Evolutionary conservation across 2,329 filamentous ascomycete species (phyloP).

Genomic region (Xylariaceae sp.): DNA sequence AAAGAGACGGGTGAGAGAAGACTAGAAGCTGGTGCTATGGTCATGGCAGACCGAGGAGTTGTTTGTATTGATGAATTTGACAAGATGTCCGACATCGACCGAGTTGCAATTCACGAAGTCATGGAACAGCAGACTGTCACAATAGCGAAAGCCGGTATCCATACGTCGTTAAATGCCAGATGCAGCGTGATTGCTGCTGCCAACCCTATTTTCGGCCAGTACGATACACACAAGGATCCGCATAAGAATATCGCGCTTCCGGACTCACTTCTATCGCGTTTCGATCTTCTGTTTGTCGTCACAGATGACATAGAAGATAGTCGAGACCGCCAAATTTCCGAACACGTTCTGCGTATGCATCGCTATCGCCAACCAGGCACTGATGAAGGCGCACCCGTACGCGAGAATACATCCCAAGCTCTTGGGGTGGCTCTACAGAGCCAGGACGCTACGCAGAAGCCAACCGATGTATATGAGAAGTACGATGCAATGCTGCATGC

Average conservation of each 20-base stretch:
- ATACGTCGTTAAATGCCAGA: slow-evolving; percentile 94
- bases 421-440: slow-evolving; percentile 87
- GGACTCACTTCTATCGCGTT: slow-evolving; percentile 95
- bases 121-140: slow-evolving; percentile 99
- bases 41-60: slow-evolving; percentile 93
- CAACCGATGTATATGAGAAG: slow-evolving; percentile 93
- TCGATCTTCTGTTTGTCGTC: slow-evolving; percentile 96
- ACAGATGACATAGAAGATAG: slow-evolving; percentile 98
- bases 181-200: slow-evolving; percentile 97
- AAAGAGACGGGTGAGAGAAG: slow-evolving; percentile 97
- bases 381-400: slow-evolving; percentile 92
- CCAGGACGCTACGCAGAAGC: slow-evolving; percentile 72
- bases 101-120: slow-evolving; percentile 99
- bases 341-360: slow-evolving; percentile 97
- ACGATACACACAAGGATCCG: slow-evolving; percentile 97
- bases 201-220: slow-evolving; percentile 97
- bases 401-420: slow-evolving; percentile 83
- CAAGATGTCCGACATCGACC: slow-evolving; percentile 98
- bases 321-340: slow-evolving; percentile 87
- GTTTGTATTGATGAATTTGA: slow-evolving; percentile 99
- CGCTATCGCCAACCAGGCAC: slow-evolving; percentile 90
- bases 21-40: slow-evolving; percentile 97
- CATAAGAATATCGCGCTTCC: slow-evolving; percentile 98
- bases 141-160: slow-evolving; percentile 97
- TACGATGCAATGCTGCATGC: slow-evolving; percentile 96